Percentiles rank a stretch among this genome's conserved stretches.
These are phyloP conservation scores for Fusarium domesticum DNA, from an alignment of 2,329 filamentous ascomycete genomes.

Conservation along the genomic window DNA sequence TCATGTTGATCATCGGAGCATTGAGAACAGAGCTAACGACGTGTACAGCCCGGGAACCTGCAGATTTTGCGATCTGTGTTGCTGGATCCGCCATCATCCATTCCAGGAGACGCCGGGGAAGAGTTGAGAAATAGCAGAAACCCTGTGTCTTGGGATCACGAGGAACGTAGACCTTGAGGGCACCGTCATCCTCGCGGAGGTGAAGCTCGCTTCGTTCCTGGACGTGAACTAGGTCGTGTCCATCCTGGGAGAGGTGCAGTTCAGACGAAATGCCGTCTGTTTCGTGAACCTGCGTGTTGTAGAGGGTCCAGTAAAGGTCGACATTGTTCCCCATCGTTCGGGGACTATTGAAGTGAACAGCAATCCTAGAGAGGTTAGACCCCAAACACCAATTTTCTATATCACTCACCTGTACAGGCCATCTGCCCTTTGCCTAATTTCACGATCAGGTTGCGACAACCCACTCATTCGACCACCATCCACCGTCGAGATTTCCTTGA, in stretches of 20 bases:
- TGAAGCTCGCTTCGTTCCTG: constrained; percentile 26
- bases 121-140: constrained; percentile 27
- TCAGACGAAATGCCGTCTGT: constrained; percentile 31
- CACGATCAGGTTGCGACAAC: constrained; percentile 21
- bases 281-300: constrained; percentile 26
- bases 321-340: constrained; percentile 1
- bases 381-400: neutral
- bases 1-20: constrained; percentile 15
- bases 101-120: constrained; percentile 29
- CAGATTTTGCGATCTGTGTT: constrained; percentile 5
- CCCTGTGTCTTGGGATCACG: constrained; percentile 25
- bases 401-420: constrained; percentile 32
- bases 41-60: constrained; percentile 5
- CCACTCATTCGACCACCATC: constrained; percentile 6
- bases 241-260: constrained; percentile 30
- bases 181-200: constrained; percentile 25
- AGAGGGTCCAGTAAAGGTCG: constrained; percentile 13
- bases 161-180: constrained; percentile 34
- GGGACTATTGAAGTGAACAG: constrained; percentile 23
- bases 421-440: constrained; percentile 32
- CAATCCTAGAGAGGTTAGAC: constrained; percentile 11
- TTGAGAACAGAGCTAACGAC: constrained; percentile 16
- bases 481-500: constrained; percentile 35
- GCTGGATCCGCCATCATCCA: constrained; percentile 36
- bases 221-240: constrained; percentile 10